Evolutionary conservation across 179 eudicot genomes (phyloP).

Genomic region (Drosera spatulata): DNA sequence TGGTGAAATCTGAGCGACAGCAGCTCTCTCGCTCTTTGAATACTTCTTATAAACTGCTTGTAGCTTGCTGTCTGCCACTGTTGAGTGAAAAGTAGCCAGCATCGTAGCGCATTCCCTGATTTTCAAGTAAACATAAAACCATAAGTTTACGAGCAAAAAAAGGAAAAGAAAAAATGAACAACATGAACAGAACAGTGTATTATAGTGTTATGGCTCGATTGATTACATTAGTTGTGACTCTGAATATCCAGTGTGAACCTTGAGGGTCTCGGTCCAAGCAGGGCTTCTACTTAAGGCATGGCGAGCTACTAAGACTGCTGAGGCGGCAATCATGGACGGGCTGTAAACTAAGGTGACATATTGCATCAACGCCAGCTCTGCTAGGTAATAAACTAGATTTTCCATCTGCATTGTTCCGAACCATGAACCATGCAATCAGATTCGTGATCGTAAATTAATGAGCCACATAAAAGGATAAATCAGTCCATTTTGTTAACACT

Average conservation of each 20-base stretch:
- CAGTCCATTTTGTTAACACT: not conserved
- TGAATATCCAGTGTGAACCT: conserved; percentile 21
- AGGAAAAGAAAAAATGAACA: not conserved
- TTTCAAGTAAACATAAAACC: not conserved
- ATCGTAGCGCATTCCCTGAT: conserved; percentile 29
- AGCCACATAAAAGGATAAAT: too few relatives aligned
- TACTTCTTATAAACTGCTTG: conserved; percentile 33
- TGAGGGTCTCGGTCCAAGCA: conserved; percentile 33
- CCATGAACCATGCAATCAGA: not conserved
- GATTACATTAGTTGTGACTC: conserved; percentile 27
- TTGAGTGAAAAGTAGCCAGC: conserved; percentile 21
- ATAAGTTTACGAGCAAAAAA: not conserved
- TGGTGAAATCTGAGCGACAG: conserved; percentile 23
- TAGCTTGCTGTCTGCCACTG: conserved; percentile 15
- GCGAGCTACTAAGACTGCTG: conserved; percentile 37
- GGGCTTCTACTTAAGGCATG: conserved; percentile 27
- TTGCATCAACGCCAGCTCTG: conserved; percentile 33
- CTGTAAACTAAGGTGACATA: conserved; percentile 15
- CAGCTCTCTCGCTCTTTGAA: conserved; percentile 23
- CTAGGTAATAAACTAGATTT: conserved; percentile 26
- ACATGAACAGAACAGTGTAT: not conserved
- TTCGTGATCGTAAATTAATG: too few relatives aligned
- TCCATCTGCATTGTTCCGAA: conserved; percentile 16
- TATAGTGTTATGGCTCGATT: not conserved
- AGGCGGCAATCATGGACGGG: conserved; percentile 38